phyloP scores from a whole-genome alignment of 73 alveolate genomes.

The Durusdinium trenchii region DNA sequence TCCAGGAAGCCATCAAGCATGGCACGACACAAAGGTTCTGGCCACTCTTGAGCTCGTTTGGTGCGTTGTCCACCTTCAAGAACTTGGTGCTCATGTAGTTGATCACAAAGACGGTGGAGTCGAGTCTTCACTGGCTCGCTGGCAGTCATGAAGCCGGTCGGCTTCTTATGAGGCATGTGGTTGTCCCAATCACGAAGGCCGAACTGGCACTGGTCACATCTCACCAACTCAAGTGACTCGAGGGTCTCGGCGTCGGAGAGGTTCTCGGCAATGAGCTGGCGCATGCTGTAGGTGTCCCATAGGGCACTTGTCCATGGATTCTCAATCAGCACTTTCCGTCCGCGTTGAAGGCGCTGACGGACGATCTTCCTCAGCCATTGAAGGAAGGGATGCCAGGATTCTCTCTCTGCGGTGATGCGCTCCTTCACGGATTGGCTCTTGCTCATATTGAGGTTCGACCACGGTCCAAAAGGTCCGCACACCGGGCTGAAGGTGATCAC shows the following conservation, averaged over 20 bases:
- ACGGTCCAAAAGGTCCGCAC: neutral
- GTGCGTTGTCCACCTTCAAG: neutral
- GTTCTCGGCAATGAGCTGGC: neutral
- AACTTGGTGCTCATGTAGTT: neutral
- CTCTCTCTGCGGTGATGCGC: neutral
- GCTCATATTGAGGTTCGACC: neutral
- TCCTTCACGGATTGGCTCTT: neutral
- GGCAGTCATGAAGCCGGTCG: conserved; percentile 23
- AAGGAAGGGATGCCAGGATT: neutral
- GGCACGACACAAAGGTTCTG: neutral
- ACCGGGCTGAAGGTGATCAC: neutral
- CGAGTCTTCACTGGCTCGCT: neutral
- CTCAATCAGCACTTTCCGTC: neutral
- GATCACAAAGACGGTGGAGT: neutral
- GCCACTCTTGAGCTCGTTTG: neutral
- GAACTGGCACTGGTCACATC: neutral
- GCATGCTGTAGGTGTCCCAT: neutral
- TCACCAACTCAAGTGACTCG: neutral
- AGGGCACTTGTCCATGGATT: neutral
- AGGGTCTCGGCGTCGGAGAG: neutral
- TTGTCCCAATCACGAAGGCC: neutral
- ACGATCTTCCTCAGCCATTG: neutral
- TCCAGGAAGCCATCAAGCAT: neutral
- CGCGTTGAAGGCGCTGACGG: neutral
- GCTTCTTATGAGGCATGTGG: neutral